Conservation (phyloP, 23 red algal species). For the Agarophyton chilense region DNA sequence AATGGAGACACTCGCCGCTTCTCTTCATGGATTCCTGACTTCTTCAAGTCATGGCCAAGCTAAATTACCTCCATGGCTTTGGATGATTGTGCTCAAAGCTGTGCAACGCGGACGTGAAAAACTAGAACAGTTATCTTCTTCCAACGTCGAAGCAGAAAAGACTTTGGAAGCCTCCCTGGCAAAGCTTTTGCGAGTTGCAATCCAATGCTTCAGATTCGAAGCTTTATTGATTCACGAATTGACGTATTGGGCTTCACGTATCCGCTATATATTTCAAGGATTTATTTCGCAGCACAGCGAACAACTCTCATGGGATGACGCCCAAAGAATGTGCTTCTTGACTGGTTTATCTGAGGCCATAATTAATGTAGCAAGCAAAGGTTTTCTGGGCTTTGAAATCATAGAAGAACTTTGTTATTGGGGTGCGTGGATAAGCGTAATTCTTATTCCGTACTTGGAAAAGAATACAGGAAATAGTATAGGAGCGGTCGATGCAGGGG, state of each 20-base stretch:
- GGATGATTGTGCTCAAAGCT: background rate
- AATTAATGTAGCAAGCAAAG: background rate
- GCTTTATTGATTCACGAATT: background rate
- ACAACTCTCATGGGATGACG: background rate
- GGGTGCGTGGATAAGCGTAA: slow-evolving; percentile 38
- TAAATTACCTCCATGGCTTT: background rate
- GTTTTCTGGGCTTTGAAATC: background rate
- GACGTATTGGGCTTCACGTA: background rate
- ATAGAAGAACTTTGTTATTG: slow-evolving; percentile 42
- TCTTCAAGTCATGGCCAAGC: background rate
- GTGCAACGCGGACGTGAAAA: background rate
- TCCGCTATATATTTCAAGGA: background rate
- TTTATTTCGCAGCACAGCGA: background rate
- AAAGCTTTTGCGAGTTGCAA: background rate
- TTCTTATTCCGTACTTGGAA: slow-evolving; percentile 43
- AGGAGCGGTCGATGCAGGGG: background rate
- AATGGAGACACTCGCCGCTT: slow-evolving; percentile 24
- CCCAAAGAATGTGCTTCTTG: background rate
- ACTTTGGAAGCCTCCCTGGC: background rate
- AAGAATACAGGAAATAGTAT: background rate
- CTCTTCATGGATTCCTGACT: background rate
- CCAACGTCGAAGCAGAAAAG: background rate
- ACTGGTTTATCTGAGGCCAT: background rate
- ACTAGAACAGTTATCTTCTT: background rate
- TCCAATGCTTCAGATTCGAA: background rate